Base-by-base conservation (phyloP, 768 basidiomycete genomes). In the Amanita fuliginea region DNA sequence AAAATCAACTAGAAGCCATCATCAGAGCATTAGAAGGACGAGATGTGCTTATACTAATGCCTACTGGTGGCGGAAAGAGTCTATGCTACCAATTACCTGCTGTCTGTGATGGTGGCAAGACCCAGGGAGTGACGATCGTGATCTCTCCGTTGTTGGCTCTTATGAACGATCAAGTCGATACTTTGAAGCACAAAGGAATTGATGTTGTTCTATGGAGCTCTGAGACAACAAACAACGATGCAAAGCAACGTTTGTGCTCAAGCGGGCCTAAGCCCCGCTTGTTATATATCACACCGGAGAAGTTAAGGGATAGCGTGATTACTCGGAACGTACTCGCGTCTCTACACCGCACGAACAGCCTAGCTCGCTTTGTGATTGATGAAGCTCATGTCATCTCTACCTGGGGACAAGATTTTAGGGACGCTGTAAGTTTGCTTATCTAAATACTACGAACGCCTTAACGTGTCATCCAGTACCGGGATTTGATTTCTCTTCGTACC, bases 21-120 rank as follows among this genome's bases (percentile, higher is more conserved):
- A 75, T 78, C 39, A 85, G 84, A 13, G 81, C 86, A 0, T 67
- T 99, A 63, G 70, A 73, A 1, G 91, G 86, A 6, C 77, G 72
- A 48, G 95, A 98, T 59, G 89, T 91, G 14, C 92, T 98, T 55
- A 89, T 97, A 14, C 74, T 98, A 6, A 94, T 97, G 80, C 96
- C 96, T 1, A 99, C 96, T 1, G 93, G 92, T 32, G 92, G 92
- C 3, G 91, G 91, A 0, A 93, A 94, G 67, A 87, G 84, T 57
- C 69, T 93, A 34, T 91, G 86, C 56, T 92, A 83, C 63, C 83
- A 97, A 62, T 80, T 98, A 1, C 96, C 96, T 0, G 94, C 92
- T 2, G 73, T 96, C 30, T 88, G 92, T 58, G 65, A 67, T 33
- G 67, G 67, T 5, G 90, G 88, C 1, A 75, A 68, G 58, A 90